Base-by-base conservation (phyloP, 2,329 filamentous ascomycete species). In the Cordyceps cateniannulata region DNA sequence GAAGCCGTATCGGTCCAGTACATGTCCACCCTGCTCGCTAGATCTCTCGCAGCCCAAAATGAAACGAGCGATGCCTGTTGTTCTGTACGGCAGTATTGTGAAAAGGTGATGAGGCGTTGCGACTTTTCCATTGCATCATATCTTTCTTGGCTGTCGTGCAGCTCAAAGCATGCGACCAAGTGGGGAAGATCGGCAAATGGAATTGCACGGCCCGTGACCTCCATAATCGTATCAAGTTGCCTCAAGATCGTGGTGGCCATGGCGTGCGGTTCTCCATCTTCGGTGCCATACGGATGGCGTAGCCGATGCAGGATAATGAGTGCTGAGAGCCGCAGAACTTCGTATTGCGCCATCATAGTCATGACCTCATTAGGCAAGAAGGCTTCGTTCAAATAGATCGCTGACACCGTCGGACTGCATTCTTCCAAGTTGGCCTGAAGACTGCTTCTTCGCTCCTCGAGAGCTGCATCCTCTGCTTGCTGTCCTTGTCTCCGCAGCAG, bases 151-250 rank as follows among this genome's bases (percentile, higher is more conserved):
- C 10, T 20, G 4, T 47, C 18, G 8, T 42, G 57, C 5, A 61
- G 16, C 38, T 63, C 58, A 50, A 63, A 63, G 25, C 57, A 63
- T 29, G 61, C 61, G 5, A 56, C 58, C 42, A 63, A 47, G 24
- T 52, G 57, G n/a, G 61, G 44, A 9, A 61, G 40, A 32, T 61
- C 61, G 2, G 58, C 50, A 60, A 63, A 63, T 16, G 61, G 61
- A 8, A 63, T 47, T 27, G 61, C 60, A 18, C 58, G 58, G 6
- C 52, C 58, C 16, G 61, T 60, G 5, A 55, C 44, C 10, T 45
- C 40, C 40, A 62, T 27, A 12, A 62, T 27, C 12, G 27, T 60
- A 14, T 55, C 49, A n/a, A 62, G 51, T 44, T 62, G 44, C 18
- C 27, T 32, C n/a, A 62, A 47, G 10, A 62, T 62, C 18, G 24